Base-by-base conservation (phyloP, 148 eudicot genomes). In the Simmondsia chinensis region DNA sequence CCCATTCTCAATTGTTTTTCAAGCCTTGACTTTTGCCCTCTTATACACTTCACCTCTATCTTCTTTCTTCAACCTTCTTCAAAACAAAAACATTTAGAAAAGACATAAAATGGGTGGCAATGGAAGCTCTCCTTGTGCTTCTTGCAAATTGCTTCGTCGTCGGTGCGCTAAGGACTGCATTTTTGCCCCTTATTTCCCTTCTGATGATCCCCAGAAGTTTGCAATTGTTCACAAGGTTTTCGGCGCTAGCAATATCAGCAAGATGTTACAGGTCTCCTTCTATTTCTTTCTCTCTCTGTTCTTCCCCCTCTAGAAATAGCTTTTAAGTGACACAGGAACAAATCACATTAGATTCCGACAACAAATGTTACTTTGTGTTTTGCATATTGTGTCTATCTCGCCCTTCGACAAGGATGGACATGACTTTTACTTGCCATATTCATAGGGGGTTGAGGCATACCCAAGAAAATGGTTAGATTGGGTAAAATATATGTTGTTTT, bases 201-300 rank as follows among this genome's bases (percentile, higher is more conserved):
- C 96, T 2, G 77, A 83, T 15, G 94, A 88, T 25, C 94, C 94
- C 53, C 87, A 70, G 44, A 88, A 80, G 66, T 88, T 88, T 25
- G 89, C 94, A 59, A 83, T 80, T 13, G 96, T 83, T 56, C 96
- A 88, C 69, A 88, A 88, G 59, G 79, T 88, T 43, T 88, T 88
- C 32, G 96, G 96, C 28, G 96, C 96, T 22, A 83, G 94, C 79
- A 88, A 88, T 61, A 72, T 88, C 50, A 83, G 91, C 91, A 88
- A 88, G 62, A 83, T 83, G 89, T 54, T 88, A 61, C 96, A 87
- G 86, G 96, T 81, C 9, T 7, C 39, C n/a, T n/a, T n/a, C n/a
- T n/a, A n/a, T n/a, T n/a, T n/a, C n/a, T 52, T 33, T 38, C 47
- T 68, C n/a, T 35, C 28, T 42, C 20, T 56, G 13, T 15, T n/a